These are phyloP conservation scores for Mallotus repandus DNA, from an alignment of 441 rosid species.

Conservation along the genomic window DNA sequence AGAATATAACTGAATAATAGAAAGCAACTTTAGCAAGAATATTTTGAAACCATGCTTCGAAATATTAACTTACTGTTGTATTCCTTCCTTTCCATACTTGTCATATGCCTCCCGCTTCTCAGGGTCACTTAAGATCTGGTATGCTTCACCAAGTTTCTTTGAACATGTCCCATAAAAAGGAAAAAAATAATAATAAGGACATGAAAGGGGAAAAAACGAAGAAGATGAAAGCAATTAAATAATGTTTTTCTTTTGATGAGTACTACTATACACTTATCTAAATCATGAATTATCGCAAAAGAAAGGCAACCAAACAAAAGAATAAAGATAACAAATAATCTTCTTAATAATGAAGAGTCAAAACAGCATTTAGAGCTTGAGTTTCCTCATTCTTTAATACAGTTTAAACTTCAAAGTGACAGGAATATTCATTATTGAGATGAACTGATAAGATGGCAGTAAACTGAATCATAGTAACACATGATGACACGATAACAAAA, in stretches of 20 bases:
- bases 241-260: not conserved
- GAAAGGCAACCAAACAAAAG: not conserved
- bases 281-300: too few species aligned
- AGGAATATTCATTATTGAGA: not conserved
- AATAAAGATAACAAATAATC: not conserved
- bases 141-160: conserved; percentile 92
- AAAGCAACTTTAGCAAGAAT: conserved; percentile 8
- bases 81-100: conserved; percentile 81
- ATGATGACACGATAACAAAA: too few species aligned
- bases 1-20: not conserved
- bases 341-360: not conserved
- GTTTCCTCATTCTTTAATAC: conserved; percentile 6
- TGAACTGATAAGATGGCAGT: too few species aligned
- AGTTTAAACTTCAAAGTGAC: not conserved
- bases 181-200: conserved; percentile 18
- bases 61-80: conserved; percentile 57
- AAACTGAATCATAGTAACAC: too few species aligned
- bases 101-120: conserved; percentile 85
- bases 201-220: not conserved
- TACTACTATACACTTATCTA: too few species aligned
- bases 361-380: not conserved
- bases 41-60: not conserved
- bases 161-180: conserved; percentile 17
- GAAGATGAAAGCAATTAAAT: not conserved
- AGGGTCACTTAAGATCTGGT: conserved; percentile 89